Evolutionary conservation across 2,329 filamentous ascomycete genomes (phyloP).

Genomic region (Microascus cirrosus): DNA sequence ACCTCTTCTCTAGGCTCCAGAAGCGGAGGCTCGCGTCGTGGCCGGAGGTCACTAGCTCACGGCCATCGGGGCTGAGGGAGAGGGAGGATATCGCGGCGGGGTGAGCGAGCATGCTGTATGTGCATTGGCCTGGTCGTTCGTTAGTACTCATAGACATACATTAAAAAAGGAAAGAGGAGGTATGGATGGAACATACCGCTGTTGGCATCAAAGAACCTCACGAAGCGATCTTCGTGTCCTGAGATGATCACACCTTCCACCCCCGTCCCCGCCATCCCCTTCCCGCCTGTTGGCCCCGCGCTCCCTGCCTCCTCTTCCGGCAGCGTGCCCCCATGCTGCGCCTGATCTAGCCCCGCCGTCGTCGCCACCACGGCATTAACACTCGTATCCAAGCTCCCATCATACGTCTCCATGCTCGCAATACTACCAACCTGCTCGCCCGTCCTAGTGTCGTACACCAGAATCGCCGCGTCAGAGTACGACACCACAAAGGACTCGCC

Average conservation of each 20-base stretch:
- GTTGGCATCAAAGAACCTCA: conserved; percentile 96
- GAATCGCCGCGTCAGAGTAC: conserved; percentile 78
- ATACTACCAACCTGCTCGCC: conserved; percentile 88
- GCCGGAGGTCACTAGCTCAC: conserved; percentile 88
- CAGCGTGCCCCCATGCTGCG: conserved; percentile 37
- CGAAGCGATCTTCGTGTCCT: conserved; percentile 91
- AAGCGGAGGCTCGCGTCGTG: conserved; percentile 93
- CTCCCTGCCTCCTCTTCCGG: conserved; percentile 67
- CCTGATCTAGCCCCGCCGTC: conserved; percentile 69
- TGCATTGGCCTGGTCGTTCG: conserved; percentile 74
- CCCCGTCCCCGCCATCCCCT: conserved; percentile 57
- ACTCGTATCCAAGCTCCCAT: conserved; percentile 65
- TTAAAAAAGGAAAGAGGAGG: background rate
- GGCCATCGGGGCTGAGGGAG: conserved; percentile 83
- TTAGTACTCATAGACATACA: background rate
- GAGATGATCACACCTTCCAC: conserved; percentile 92
- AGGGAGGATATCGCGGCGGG: conserved; percentile 86
- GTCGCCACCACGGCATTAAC: conserved; percentile 90
- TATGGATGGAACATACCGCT: conserved; percentile 61
- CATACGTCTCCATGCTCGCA: conserved; percentile 89
- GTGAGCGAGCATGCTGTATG: conserved; percentile 96
- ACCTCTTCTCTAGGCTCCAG: conserved; percentile 93
- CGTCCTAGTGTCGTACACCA: conserved; percentile 85
- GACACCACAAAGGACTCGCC: conserved; percentile 89
- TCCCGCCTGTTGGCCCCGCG: conserved; percentile 69